Percentiles rank a stretch among this genome's conserved stretches.
Evolutionary conservation across 306 rosid genomes (phyloP).

Genomic region (Glycine tomentella): DNA sequence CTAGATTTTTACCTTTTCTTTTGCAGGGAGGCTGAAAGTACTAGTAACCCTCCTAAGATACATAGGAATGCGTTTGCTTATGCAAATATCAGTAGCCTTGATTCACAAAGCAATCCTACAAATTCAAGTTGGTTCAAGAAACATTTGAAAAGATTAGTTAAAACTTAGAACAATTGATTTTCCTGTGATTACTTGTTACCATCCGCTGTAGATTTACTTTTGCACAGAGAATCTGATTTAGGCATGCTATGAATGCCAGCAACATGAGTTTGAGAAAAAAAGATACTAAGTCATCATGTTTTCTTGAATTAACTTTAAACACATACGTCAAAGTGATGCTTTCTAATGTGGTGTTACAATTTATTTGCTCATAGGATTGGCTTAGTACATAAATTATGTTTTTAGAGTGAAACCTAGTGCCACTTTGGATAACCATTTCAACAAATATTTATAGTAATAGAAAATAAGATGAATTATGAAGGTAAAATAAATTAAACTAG

Average conservation of each 20-base stretch:
- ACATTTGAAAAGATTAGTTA: not conserved
- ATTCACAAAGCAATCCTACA: constrained; percentile 55
- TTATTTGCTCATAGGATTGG: constrained; percentile 16
- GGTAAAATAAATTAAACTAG: not conserved
- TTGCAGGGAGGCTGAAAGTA: constrained; percentile 63
- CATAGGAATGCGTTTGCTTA: constrained; percentile 87
- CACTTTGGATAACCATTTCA: not conserved
- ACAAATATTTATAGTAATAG: not conserved
- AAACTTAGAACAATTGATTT: constrained; percentile 29
- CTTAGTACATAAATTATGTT: constrained; percentile 11
- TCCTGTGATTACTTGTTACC: constrained; percentile 38
- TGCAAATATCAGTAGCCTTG: constrained; percentile 71
- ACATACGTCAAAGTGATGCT: constrained; percentile 25
- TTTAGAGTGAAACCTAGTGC: constrained; percentile 18
- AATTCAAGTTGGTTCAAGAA: constrained; percentile 60
- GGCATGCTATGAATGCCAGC: constrained; percentile 8
- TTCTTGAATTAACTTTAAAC: constrained; percentile 20
- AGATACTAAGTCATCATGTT: not conserved
- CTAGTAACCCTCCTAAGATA: constrained; percentile 57
- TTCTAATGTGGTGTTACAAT: constrained; percentile 2
- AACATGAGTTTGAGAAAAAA: not conserved
- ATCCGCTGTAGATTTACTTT: not conserved
- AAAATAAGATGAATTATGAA: not conserved
- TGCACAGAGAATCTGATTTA: constrained; percentile 29
- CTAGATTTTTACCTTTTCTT: constrained; percentile 9